Evolutionary conservation across 805 yeast genomes (phyloP), one percentile per base, ranked within the genome.

Genomic region (Saccharomyces paradoxus): DNA sequence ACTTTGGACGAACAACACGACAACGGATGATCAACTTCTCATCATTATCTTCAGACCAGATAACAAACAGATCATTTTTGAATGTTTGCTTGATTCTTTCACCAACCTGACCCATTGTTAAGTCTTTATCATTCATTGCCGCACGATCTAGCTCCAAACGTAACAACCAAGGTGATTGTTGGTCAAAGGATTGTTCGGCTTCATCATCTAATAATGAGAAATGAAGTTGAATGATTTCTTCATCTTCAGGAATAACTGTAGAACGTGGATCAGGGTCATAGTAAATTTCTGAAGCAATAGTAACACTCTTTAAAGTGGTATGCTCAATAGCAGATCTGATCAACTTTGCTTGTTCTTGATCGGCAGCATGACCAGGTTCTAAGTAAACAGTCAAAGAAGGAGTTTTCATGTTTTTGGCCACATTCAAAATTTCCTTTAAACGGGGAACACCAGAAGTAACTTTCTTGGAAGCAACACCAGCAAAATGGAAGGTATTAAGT

Each of bases 11-110:
- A 49, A 94, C 89, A 63, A 95, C 96, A 78, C 99, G 88, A 79
- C 98, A 92, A 79, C 99, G 96, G 63, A 94, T 87, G 58, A 94
- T 86, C 73, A 94, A 84, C 73, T 90, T 91, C 62, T 92, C 97
- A 48, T 97, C 97, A 66, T 94, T 92, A 77, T 94, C 99, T 78
- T 95, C 99, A 50, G 97, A 89, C 98, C 99, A 94, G 67, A 94
- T 94, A 46, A 94, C 96, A 66, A 92, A 94, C 74, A 94, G 75
- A 73, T 94, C 99, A 63, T 90, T 96, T 53, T 91, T 95, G 71
- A 94, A 94, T 59, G 88, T 86, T 67, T 88, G 91, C 60, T 90
- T 86, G 57, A 94, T 94, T 77, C 86, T 90, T 63, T 90, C 95
- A 28, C 99, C 97, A 54, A 94, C 98, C 76, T 94, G 97, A 60